These are phyloP conservation scores for Acanthamoeba castellanii DNA, from an alignment of 208 protist genomes.

Conservation along the genomic window DNA sequence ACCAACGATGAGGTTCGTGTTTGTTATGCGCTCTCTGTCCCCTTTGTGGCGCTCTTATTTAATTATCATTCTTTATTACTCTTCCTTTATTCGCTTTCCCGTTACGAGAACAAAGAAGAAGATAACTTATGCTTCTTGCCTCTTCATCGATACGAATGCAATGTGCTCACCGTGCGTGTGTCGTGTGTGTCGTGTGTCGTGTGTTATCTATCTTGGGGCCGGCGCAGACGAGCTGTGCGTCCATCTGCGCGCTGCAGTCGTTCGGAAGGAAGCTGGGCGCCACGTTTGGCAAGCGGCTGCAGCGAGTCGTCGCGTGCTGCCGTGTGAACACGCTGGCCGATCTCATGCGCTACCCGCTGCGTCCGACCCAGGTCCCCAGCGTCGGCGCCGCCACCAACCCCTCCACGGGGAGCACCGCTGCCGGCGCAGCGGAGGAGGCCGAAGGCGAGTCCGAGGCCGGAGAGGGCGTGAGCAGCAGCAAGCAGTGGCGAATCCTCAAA, in stretches of 20 bases:
- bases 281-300: constrained; percentile 26
- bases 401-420: constrained; percentile 8
- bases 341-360: constrained; percentile 16
- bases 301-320: constrained; percentile 17
- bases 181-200: background rate
- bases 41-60: background rate
- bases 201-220: background rate
- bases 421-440: background rate
- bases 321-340: constrained; percentile 3
- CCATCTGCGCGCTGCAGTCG: background rate
- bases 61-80: too few species aligned
- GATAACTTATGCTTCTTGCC: too few species aligned
- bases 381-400: constrained; percentile 17
- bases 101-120: too few species aligned
- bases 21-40: background rate
- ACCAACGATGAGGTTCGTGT: background rate
- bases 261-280: background rate
- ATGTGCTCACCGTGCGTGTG: background rate
- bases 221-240: background rate
- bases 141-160: too few species aligned
- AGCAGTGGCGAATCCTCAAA: constrained; percentile 31
- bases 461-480: background rate
- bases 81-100: too few species aligned
- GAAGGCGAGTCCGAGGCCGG: background rate
- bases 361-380: constrained; percentile 12